Evolutionary conservation across 768 basidiomycete genomes (phyloP), one percentile per base, ranked within the genome.

Genomic region (Cystobasidium onofrii): DNA sequence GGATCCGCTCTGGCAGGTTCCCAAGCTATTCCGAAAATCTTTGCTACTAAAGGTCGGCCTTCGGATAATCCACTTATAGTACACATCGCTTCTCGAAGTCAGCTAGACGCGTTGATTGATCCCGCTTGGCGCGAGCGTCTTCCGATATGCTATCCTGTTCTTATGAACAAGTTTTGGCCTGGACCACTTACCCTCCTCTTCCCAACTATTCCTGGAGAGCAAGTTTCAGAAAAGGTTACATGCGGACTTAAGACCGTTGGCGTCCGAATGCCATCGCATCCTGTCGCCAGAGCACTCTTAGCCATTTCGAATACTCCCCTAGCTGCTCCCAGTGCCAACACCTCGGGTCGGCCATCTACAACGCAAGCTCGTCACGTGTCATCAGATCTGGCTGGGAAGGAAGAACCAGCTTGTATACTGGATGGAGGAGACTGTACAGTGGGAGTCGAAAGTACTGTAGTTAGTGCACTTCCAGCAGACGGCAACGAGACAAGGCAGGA

Each of bases 21-120:
- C 9, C 76, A 81, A 18, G 92, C 94, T 1, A 86, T 87, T 4
- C 79, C 84, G 1, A 85, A 85, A 77, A 93, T 99, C 78, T 99
- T 92, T 81, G 81, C 85, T 20, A 89, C 89, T 64, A 99, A 99
- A 79, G 91, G 92, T 44, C 86, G 96, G 66, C 96, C 96, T 7
- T 83, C 89, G 2, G 96, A 99, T 81, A 99, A 99, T 81, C 96
- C 96, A 0, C 85, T 99, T 67, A 99, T 99, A 84, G 90, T 97
- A 29, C 96, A 99, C 81, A 87, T 99, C 74, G 92, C 92, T 9
- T 93, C 91, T 0, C 81, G 85, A 25, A 77, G 84, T 44, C 98
- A 98, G 96, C 87, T 99, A 18, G 81, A 81, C 15, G 82, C 86
- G 4, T 84, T 96, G 73, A 85, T 96, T 10, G 92, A 92, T 0